phyloP scores from a whole-genome alignment of 1,284 basidiomycete species.

The Afroboletus lepidellus region DNA sequence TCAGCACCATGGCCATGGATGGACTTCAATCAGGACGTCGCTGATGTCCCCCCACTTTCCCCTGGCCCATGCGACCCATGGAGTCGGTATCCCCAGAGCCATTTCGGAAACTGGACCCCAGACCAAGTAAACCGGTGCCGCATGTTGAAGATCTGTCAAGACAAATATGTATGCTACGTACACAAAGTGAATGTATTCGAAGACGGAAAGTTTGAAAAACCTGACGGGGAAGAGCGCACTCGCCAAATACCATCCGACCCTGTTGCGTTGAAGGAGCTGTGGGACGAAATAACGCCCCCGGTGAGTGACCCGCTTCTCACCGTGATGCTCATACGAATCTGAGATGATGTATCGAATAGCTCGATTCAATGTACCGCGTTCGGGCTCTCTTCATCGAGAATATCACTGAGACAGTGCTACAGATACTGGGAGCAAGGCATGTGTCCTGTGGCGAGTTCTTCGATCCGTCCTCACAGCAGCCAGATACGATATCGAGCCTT shows the following conservation, averaged over 20 bases:
- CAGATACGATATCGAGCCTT: conserved; percentile 46
- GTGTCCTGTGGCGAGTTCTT: conserved; percentile 2
- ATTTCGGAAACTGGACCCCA: conserved; percentile 52
- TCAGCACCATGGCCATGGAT: conserved; percentile 41
- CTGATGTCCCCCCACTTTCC: conserved; percentile 12
- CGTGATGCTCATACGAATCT: not conserved
- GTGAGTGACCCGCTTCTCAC: conserved; percentile 12
- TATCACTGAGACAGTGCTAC: conserved; percentile 43
- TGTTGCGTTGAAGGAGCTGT: conserved; percentile 5
- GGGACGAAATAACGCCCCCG: conserved; percentile 17
- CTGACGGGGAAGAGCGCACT: not conserved
- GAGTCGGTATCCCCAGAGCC: conserved; percentile 44
- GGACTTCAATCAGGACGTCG: conserved; percentile 28
- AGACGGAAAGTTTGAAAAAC: conserved; percentile 30
- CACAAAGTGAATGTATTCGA: conserved; percentile 43
- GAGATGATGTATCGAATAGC: conserved; percentile 24
- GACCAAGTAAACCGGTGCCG: conserved; percentile 43
- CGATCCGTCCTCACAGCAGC: conserved; percentile 2
- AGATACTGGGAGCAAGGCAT: conserved; percentile 50
- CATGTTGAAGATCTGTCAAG: conserved; percentile 30
- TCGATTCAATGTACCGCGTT: conserved; percentile 36
- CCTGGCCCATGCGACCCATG: conserved; percentile 16
- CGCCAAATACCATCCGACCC: conserved; percentile 4
- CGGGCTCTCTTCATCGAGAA: conserved; percentile 50
- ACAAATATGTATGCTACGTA: conserved; percentile 34